Conservation (phyloP, 768 basidiomycete genomes). For the Pulveroboletus ravenelii region DNA sequence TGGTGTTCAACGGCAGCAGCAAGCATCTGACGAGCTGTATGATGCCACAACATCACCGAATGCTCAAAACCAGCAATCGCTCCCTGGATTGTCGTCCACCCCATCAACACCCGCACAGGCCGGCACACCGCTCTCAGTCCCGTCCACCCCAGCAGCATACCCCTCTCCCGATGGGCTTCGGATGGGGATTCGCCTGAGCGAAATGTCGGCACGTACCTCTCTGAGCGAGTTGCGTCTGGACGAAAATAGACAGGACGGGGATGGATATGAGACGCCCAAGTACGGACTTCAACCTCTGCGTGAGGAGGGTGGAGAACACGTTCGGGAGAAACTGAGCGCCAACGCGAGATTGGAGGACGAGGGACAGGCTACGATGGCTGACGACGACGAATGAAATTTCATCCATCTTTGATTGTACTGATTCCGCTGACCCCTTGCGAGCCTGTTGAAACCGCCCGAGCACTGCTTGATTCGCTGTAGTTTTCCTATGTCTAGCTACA, state of each 20-base stretch:
- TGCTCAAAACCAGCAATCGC: constrained; percentile 12
- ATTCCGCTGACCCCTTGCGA: background rate
- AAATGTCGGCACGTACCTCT: constrained; percentile 27
- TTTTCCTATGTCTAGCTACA: background rate
- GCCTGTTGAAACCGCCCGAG: too few species aligned
- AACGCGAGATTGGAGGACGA: background rate
- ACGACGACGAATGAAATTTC: constrained; percentile 11
- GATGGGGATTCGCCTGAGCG: constrained; percentile 22
- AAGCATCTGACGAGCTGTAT: constrained; percentile 15
- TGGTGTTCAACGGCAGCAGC: constrained; percentile 60
- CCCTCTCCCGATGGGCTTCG: constrained; percentile 26
- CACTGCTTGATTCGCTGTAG: background rate
- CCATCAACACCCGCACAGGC: constrained; percentile 29
- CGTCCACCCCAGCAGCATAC: constrained; percentile 26
- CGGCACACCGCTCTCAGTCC: constrained; percentile 25
- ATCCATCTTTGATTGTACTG: background rate
- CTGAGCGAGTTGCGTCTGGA: constrained; percentile 29
- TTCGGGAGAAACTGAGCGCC: constrained; percentile 5
- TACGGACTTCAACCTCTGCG: constrained; percentile 3
- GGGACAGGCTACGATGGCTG: constrained; percentile 16
- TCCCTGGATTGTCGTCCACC: constrained; percentile 29
- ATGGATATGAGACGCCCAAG: constrained; percentile 24
- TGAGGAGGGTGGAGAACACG: constrained; percentile 1
- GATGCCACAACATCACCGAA: constrained; percentile 8
- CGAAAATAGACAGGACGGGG: constrained; percentile 6